These are phyloP conservation scores for Botrytis aclada DNA, from an alignment of 2,329 filamentous ascomycete genomes.

Conservation along the genomic window DNA sequence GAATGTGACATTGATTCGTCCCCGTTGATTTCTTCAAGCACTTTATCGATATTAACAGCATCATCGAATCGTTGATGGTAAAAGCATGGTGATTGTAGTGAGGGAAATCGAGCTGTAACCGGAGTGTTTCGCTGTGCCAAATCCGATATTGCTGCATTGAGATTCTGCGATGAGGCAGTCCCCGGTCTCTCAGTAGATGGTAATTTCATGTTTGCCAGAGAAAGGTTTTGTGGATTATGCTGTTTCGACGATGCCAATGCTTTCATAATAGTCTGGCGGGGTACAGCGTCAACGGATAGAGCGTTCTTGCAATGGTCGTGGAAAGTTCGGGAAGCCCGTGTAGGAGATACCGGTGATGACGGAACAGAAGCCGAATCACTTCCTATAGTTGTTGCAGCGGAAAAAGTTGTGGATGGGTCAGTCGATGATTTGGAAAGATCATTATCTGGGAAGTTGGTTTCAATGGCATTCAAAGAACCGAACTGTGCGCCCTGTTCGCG, in stretches of 20 bases:
- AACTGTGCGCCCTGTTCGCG: constrained; percentile 45
- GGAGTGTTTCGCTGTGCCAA: constrained; percentile 42
- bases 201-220: constrained; percentile 16
- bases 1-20: constrained; percentile 92
- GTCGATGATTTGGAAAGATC: constrained; percentile 30
- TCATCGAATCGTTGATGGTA: constrained; percentile 97
- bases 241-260: constrained; percentile 67
- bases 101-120: constrained; percentile 52
- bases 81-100: constrained; percentile 90
- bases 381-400: constrained; percentile 35
- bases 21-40: constrained; percentile 88
- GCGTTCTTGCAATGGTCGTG: constrained; percentile 36
- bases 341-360: constrained; percentile 31
- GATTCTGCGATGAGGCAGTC: constrained; percentile 50
- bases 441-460: constrained; percentile 29
- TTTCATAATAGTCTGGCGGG: constrained; percentile 79
- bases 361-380: constrained; percentile 32
- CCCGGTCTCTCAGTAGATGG: constrained; percentile 28
- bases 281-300: constrained; percentile 46
- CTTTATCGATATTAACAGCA: constrained; percentile 89
- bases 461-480: constrained; percentile 40
- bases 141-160: constrained; percentile 57
- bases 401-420: constrained; percentile 21
- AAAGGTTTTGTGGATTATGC: constrained; percentile 49
- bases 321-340: constrained; percentile 24